Evolutionary conservation across 2,329 filamentous ascomycete species (phyloP).

Genomic region (Colletotrichum sp.): DNA sequence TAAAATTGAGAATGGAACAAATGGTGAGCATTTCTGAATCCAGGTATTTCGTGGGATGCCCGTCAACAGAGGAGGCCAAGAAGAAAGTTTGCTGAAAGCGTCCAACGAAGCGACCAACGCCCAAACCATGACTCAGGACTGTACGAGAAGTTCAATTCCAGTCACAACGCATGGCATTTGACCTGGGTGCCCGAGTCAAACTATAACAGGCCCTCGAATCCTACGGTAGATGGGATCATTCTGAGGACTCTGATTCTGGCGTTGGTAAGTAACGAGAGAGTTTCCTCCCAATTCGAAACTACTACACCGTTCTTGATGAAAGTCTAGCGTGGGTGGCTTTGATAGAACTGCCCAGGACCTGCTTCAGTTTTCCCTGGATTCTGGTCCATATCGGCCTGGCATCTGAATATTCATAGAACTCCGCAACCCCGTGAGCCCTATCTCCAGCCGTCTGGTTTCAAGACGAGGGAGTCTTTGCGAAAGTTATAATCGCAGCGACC

Average conservation of each 20-base stretch:
- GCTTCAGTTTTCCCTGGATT: no score
- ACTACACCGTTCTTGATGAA: no score
- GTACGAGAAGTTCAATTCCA: neutral
- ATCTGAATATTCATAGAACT: neutral
- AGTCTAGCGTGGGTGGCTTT: no score
- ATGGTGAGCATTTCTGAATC: neutral
- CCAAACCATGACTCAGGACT: neutral
- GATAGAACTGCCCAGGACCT: no score
- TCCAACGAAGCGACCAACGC: neutral
- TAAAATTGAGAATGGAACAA: neutral
- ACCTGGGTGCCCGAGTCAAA: neutral
- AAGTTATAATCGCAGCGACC: neutral
- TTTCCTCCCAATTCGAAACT: no score
- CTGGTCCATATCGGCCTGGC: no score
- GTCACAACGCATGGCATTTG: neutral
- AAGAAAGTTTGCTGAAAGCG: neutral
- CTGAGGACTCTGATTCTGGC: no score
- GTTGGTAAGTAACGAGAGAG: no score
- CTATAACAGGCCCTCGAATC: neutral
- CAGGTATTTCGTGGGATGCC: neutral
- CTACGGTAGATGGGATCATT: neutral
- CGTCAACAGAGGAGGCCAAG: neutral
- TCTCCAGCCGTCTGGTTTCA: accelerated
- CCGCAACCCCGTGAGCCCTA: accelerated
- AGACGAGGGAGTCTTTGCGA: neutral